Evolutionary conservation across 1,139 yeast genomes (phyloP).

Genomic region (Taphrina pruni): DNA sequence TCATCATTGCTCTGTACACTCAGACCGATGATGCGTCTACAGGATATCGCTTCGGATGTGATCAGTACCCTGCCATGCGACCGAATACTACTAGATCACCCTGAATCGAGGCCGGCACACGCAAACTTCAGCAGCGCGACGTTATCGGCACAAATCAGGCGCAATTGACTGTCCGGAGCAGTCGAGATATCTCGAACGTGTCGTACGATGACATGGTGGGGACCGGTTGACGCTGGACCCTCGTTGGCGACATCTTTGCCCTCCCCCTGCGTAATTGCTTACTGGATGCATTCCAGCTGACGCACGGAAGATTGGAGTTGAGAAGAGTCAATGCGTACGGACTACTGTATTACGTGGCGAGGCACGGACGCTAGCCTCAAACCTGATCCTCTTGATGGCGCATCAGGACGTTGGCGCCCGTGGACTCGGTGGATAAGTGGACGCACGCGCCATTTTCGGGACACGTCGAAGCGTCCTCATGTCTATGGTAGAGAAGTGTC

Average conservation of each 20-base stretch:
- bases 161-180: conserved; percentile 4
- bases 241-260: conserved; percentile 53
- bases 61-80: neutral
- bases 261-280: conserved; percentile 50
- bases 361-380: conserved; percentile 62
- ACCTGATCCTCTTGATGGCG: conserved; percentile 70
- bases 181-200: conserved; percentile 61
- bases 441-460: conserved; percentile 72
- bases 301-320: conserved; percentile 54
- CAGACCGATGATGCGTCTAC: too few relatives aligned
- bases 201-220: conserved; percentile 62
- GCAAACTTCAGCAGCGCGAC: neutral
- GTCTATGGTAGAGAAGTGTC: conserved; percentile 70
- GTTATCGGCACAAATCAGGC: conserved; percentile 11
- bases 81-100: neutral
- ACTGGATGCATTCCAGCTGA: neutral
- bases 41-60: neutral
- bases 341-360: conserved; percentile 67
- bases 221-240: conserved; percentile 45
- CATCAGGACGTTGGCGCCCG: conserved; percentile 86
- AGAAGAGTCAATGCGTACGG: conserved; percentile 71
- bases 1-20: too few relatives aligned
- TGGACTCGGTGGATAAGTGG: conserved; percentile 69
- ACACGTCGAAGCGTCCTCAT: conserved; percentile 62
- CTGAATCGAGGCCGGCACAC: neutral